A percentile compares a stretch with the other conserved stretches of the same genome.
Conservation (phyloP, 2,329 filamentous ascomycete species). For the Sarocladium kiliense region DNA sequence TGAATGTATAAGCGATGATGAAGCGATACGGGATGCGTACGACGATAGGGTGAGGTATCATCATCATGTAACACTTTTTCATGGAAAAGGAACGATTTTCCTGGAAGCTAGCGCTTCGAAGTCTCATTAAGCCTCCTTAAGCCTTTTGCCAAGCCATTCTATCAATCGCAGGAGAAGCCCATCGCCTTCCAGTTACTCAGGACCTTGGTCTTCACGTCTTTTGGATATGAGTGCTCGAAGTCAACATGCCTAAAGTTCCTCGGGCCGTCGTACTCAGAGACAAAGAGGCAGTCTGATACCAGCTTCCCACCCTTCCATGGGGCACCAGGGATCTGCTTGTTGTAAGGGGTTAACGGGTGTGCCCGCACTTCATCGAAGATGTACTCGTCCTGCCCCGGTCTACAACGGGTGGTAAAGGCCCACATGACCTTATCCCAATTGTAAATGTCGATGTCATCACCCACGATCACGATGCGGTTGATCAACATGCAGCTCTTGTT, state of each 20-base stretch:
- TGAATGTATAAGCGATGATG: neutral
- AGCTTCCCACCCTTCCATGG: slow-evolving; percentile 36
- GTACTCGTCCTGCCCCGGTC: slow-evolving; percentile 36
- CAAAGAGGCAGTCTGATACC: slow-evolving; percentile 38
- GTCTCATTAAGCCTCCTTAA: too few species aligned
- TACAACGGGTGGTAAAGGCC: slow-evolving; percentile 42
- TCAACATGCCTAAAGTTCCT: slow-evolving; percentile 24
- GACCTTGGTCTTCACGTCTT: slow-evolving; percentile 33
- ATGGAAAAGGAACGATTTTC: too few species aligned
- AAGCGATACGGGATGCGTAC: neutral
- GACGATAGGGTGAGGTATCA: too few species aligned
- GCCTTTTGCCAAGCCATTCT: too few species aligned
- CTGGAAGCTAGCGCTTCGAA: too few species aligned
- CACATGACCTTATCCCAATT: slow-evolving; percentile 41
- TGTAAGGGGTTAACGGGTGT: slow-evolving; percentile 42
- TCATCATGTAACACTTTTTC: too few species aligned
- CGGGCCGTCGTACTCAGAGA: slow-evolving; percentile 34
- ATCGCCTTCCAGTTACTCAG: slow-evolving; percentile 14
- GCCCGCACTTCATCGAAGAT: slow-evolving; percentile 38
- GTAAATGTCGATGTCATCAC: slow-evolving; percentile 45
- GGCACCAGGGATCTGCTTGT: slow-evolving; percentile 32
- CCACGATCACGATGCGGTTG: slow-evolving; percentile 39
- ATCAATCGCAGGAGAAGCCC: neutral
- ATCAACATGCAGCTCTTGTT: slow-evolving; percentile 36
- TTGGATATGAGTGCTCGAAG: slow-evolving; percentile 30